Evolutionary conservation across 805 yeast species (phyloP).

Genomic region (Candida yuanshanica): DNA sequence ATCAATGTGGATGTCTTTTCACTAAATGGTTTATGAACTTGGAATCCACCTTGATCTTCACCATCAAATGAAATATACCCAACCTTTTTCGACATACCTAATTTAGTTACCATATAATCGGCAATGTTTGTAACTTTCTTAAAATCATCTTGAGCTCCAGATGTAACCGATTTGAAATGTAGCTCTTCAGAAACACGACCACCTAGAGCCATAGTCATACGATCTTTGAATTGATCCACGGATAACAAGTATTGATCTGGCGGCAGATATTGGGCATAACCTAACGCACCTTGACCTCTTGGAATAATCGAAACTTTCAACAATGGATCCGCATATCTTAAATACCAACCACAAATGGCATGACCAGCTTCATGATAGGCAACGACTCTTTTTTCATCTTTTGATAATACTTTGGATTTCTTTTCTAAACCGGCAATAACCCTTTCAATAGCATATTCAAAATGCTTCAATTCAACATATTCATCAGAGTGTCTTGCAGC

Average conservation of each 20-base stretch:
- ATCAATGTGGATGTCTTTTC: conserved; percentile 79
- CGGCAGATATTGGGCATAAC: conserved; percentile 96
- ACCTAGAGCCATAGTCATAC: conserved; percentile 96
- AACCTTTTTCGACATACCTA: conserved; percentile 85
- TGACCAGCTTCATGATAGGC: conserved; percentile 99
- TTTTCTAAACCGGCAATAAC: conserved; percentile 95
- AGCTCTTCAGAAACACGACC: conserved; percentile 96
- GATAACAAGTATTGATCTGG: conserved; percentile 81
- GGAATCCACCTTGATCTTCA: conserved; percentile 24
- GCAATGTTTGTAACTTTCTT: conserved; percentile 95
- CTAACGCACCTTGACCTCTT: conserved; percentile 93
- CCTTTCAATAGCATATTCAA: conserved; percentile 95
- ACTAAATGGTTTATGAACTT: conserved; percentile 77
- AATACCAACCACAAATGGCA: conserved; percentile 96
- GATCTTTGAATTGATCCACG: conserved; percentile 72
- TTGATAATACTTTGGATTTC: conserved; percentile 75
- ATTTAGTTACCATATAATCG: conserved; percentile 81
- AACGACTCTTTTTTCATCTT: conserved; percentile 83
- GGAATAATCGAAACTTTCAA: conserved; percentile 95
- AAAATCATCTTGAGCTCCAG: conserved; percentile 96
- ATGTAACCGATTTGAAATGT: conserved; percentile 85
- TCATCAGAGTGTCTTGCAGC: conserved; percentile 82
- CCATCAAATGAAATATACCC: conserved; percentile 70
- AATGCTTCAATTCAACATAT: conserved; percentile 70
- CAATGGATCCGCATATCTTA: conserved; percentile 87